Evolutionary conservation across 441 rosid genomes (phyloP), one percentile per base, ranked within the genome.

Genomic region (Theobroma grandiflorum): DNA sequence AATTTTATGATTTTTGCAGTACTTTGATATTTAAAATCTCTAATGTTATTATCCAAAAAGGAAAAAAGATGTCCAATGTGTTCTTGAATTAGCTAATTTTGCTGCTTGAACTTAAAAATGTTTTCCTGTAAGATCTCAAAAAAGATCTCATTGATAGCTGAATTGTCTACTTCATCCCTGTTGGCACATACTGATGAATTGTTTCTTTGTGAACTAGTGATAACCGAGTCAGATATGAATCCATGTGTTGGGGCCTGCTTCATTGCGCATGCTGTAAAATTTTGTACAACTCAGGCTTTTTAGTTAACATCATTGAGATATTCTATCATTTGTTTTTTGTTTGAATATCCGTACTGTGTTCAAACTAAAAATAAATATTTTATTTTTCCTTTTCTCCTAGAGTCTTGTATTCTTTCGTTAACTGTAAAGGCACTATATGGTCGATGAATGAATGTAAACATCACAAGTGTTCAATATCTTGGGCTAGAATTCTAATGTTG

Each of bases 161-260:
- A 63, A 68, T 33, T 63, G 16, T 33, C 8, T 11, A 40, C 40
- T 42, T 42, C 40, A 16, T 35, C 47, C 5, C 64, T 38, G 33
- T 55, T 62, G 45, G 62, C 31, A 45, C 57, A 47, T 45, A 47
- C 78, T 75, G 71, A 75, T 31, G 16, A 52, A 57, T 3, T 53
- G 49, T 65, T 53, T 77, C n/a, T 38, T 74, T 70, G 11, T 70
- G 61, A 68, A 66, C 64, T 85, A 89, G 93, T 88, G 81, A 79
- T 70, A 18, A 86, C 87, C 0, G 87, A 84, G 33, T 85, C 87
- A 55, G 59, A 78, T 65, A 65, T 79, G 84, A 78, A 74, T 65
- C 79, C 76, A 81, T 87, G 88, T 74, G 55, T 82, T 12, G 85
- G 67, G 33, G 83, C 72, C 58, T 90, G 89, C 86, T 80, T 87